Percentiles rank a stretch among this genome's conserved stretches.
Conservation (phyloP, 192 early-diverging fungal genomes). For the Coemansia sp. region DNA sequence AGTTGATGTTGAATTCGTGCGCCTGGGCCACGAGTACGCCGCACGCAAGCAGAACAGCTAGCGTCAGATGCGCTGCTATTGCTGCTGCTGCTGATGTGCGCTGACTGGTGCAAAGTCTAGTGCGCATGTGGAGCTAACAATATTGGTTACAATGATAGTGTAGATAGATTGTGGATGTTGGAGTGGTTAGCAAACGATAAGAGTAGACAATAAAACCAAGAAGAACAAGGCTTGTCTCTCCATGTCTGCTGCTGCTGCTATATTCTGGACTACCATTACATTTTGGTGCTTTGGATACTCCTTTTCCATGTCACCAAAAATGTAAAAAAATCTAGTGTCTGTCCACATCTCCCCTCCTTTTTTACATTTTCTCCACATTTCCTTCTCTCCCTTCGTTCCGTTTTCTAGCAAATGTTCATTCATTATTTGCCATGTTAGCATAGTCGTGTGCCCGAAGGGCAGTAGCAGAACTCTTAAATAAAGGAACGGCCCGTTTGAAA, state of each 20-base stretch:
- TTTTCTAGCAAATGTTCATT: not conserved
- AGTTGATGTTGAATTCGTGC: constrained; percentile 52
- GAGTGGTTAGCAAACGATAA: no score
- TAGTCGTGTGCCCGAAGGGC: not conserved
- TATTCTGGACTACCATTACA: no score
- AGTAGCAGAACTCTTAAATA: not conserved
- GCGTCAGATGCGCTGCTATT: constrained; percentile 21
- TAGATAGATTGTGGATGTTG: not conserved
- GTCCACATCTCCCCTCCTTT: no score
- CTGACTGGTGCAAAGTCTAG: not conserved
- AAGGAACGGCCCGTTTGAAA: constrained; percentile 1
- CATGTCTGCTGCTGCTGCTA: no score
- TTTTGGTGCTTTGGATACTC: no score
- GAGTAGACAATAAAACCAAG: no score
- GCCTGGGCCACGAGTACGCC: constrained; percentile 15
- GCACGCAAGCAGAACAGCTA: constrained; percentile 21
- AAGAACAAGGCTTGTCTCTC: no score
- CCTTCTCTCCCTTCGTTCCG: not conserved
- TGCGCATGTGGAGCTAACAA: not conserved
- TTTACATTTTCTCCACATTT: not conserved
- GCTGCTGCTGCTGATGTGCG: no score
- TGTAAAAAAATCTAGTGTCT: no score
- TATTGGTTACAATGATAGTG: not conserved
- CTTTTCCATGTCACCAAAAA: no score
- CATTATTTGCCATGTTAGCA: no score